Evolutionary conservation across 768 basidiomycete species (phyloP).

Genomic region (Amanita brunnescens): DNA sequence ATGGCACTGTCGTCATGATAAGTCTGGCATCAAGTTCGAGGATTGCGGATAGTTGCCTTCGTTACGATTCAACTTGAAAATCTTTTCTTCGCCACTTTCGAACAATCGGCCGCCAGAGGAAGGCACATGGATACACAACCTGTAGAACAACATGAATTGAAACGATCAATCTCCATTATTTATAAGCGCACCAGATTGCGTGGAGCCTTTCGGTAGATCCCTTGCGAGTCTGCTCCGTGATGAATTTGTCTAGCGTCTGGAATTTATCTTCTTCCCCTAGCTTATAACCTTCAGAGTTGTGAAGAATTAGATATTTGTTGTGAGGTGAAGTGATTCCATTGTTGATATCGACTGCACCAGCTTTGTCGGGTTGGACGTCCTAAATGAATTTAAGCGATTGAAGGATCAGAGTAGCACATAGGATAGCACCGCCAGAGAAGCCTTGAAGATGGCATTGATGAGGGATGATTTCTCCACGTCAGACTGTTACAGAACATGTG

Average conservation of each 20-base stretch:
- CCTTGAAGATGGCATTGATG: no score
- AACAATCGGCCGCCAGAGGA: background rate
- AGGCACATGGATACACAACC: background rate
- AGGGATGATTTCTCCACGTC: no score
- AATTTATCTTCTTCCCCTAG: slow-evolving; percentile 10
- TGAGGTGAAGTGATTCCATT: no score
- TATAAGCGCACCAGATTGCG: background rate
- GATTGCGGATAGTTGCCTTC: background rate
- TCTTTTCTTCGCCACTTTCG: background rate
- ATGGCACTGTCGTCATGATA: slow-evolving; percentile 10
- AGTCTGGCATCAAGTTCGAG: background rate
- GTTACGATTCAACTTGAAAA: background rate
- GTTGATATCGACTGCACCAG: no score
- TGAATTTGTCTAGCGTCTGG: background rate
- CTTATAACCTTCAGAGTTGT: no score
- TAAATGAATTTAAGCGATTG: no score
- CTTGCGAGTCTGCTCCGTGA: slow-evolving; percentile 8
- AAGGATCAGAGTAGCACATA: no score
- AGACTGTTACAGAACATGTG: no score
- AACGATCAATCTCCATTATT: background rate
- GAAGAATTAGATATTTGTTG: no score
- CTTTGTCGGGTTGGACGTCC: no score
- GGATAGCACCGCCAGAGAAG: no score
- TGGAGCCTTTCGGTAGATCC: background rate
- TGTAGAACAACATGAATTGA: background rate